These are phyloP conservation scores for Hypholoma fasciculare DNA, from an alignment of 768 basidiomycete species.

Conservation along the genomic window DNA sequence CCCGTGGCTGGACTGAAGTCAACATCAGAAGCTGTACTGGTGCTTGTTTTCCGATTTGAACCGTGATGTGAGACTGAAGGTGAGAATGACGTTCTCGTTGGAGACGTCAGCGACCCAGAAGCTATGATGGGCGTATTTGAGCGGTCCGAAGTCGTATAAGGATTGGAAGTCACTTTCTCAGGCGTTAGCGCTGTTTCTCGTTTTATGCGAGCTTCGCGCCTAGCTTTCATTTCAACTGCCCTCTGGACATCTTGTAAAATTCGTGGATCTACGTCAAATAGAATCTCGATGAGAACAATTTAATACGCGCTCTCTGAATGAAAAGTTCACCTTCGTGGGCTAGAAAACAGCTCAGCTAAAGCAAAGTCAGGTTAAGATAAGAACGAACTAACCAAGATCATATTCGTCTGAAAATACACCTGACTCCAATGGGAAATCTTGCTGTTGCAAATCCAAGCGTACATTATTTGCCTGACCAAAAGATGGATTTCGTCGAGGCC, in stretches of 20 bases:
- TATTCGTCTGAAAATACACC: conserved; percentile 71
- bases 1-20: conserved; percentile 73
- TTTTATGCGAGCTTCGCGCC: conserved; percentile 65
- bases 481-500: conserved; percentile 25
- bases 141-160: conserved; percentile 17
- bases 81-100: conserved; percentile 25
- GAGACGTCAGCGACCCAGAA: conserved; percentile 25
- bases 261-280: conserved; percentile 59
- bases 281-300: background rate
- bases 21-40: conserved; percentile 45
- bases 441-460: conserved; percentile 9
- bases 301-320: background rate
- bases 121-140: conserved; percentile 23
- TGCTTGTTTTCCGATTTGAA: conserved; percentile 23
- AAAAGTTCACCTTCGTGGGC: conserved; percentile 66
- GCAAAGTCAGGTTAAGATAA: background rate
- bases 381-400: conserved; percentile 60
- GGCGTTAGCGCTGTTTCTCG: conserved; percentile 19
- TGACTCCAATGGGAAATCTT: conserved; percentile 18
- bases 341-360: conserved; percentile 23
- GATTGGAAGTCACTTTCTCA: conserved; percentile 8
- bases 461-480: conserved; percentile 1
- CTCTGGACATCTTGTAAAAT: conserved; percentile 81
- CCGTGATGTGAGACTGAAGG: conserved; percentile 15
- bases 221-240: conserved; percentile 70